phyloP scores from a whole-genome alignment of 2,329 filamentous ascomycete genomes.

The Colletotrichum higginsianum region DNA sequence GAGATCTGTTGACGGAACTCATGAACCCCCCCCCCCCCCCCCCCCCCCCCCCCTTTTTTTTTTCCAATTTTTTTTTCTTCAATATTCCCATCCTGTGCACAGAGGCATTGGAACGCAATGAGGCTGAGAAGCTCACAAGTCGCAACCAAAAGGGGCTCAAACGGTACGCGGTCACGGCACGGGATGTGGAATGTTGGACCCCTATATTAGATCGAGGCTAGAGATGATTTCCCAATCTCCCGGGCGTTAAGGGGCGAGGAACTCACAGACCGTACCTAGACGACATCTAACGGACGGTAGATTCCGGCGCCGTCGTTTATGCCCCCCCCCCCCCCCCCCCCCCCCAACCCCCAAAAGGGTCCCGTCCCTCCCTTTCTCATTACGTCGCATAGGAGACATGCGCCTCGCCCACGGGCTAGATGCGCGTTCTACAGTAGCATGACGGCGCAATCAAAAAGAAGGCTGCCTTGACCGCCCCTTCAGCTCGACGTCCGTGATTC shows the following conservation, averaged over 20 bases:
- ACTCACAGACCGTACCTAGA: no score
- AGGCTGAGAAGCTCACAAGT: not conserved
- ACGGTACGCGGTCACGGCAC: not conserved
- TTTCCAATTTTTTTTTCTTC: not conserved
- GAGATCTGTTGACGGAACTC: not conserved
- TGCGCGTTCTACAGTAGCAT: not conserved
- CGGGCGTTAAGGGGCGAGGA: no score
- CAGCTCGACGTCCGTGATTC: constrained; percentile 1
- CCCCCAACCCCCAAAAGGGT: not conserved
- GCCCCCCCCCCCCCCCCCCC: no score
- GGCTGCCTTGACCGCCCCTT: not conserved
- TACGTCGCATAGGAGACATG: constrained; percentile 15
- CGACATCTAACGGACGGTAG: not conserved
- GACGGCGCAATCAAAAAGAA: constrained; percentile 1
- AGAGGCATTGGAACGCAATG: not conserved
- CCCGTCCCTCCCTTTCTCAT: constrained; percentile 7
- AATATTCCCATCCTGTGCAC: not conserved
- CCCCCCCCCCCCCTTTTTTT: no score
- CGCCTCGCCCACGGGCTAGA: not conserved
- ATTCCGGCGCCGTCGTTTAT: constrained; percentile 13
- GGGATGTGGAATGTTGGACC: constrained; percentile 20
- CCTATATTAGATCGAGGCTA: not conserved
- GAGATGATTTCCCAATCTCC: no score
- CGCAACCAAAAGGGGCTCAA: not conserved
- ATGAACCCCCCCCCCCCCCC: not conserved